Evolutionary conservation across 495 filamentous ascomycete species (phyloP), one percentile per base, ranked within the genome.

Genomic region (Podospora pseudoanserina): DNA sequence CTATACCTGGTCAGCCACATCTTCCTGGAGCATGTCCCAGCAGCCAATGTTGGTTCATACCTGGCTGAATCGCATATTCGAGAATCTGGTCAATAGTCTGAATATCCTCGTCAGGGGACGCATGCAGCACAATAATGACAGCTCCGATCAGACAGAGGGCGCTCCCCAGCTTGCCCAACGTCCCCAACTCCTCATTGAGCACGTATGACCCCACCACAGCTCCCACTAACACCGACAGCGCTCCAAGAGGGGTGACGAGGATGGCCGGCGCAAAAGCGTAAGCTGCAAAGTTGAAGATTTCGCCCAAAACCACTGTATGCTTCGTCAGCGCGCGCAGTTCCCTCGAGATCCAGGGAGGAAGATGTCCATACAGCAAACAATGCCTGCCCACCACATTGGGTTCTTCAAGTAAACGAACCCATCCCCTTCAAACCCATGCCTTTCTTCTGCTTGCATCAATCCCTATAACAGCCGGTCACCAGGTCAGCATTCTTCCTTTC

Each of bases 201-300:
- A 98, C 94, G 78, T 98, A 97, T 72, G 95, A 91, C 19, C 95
- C 96, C 61, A 99, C 79, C 56, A 99, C 93, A 55, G 95, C 92
- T 58, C 94, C 96, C 75, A 99, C 97, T 74, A 99, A 80, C 63
- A 99, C 95, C 73, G 92, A 92, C 67, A 99, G 82, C 55, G 95
- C 95, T 54, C 95, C 95, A 49, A 99, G 80, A 16, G 95, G 95
- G 4, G 95, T 99, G 44, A 99, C 95, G 65, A 99, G 84, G 77
- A 99, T 99, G 4, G 95, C 95, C 53, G 95, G 95, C 68, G 95
- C 95, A 80, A 97, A 99, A 1, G 95, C 95, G 77, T 99, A 99
- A 66, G 95, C 95, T 28, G 93, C 93, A 76, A 99, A 99, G 76
- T 99, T 99, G 76, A 91, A 93, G 61, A 95, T 84, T 79, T 99